Percentiles rank a stretch among this genome's conserved stretches.
Evolutionary conservation across 2,329 filamentous ascomycete genomes (phyloP).

Genomic region (Diaporthe sp.): DNA sequence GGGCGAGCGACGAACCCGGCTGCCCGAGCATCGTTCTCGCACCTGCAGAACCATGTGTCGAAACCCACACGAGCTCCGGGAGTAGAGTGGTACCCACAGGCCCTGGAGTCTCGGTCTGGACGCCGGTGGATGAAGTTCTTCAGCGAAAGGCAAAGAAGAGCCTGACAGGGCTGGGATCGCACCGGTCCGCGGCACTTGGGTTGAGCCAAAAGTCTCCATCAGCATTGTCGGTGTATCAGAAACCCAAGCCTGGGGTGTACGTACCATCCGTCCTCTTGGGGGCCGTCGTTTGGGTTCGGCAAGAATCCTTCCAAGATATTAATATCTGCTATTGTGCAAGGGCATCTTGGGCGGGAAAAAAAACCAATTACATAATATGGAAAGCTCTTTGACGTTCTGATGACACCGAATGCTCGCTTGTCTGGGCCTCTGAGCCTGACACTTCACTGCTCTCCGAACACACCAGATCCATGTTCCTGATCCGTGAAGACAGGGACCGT

Average conservation of each 20-base stretch:
- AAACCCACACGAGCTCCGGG: slow-evolving; percentile 27
- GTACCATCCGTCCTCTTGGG: background rate
- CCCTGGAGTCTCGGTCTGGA: slow-evolving; percentile 27
- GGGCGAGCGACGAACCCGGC: background rate
- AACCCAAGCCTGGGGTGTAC: background rate
- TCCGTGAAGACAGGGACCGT: background rate
- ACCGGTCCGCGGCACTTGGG: slow-evolving; percentile 17
- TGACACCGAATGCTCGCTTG: slow-evolving; percentile 1
- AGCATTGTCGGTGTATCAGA: slow-evolving; percentile 21
- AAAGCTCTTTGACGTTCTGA: slow-evolving; percentile 30
- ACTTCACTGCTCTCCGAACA: background rate
- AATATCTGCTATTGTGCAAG: slow-evolving; percentile 30
- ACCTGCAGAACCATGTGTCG: slow-evolving; percentile 32
- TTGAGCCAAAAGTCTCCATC: slow-evolving; percentile 2
- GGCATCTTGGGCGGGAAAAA: background rate
- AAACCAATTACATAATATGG: slow-evolving; percentile 33
- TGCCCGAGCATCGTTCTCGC: slow-evolving; percentile 25
- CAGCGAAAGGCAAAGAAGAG: slow-evolving; percentile 9
- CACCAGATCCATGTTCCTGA: slow-evolving; percentile 23
- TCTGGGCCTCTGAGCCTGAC: slow-evolving; percentile 14
- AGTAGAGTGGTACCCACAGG: slow-evolving; percentile 19
- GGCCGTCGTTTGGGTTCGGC: slow-evolving; percentile 1
- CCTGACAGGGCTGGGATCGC: slow-evolving; percentile 25
- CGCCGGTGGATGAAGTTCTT: slow-evolving; percentile 28
- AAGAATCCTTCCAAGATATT: slow-evolving; percentile 27